A percentile compares a stretch with the other conserved stretches of the same genome.
Evolutionary conservation across 345 rosid species (phyloP).

Genomic region (Sisymbrium irio): DNA sequence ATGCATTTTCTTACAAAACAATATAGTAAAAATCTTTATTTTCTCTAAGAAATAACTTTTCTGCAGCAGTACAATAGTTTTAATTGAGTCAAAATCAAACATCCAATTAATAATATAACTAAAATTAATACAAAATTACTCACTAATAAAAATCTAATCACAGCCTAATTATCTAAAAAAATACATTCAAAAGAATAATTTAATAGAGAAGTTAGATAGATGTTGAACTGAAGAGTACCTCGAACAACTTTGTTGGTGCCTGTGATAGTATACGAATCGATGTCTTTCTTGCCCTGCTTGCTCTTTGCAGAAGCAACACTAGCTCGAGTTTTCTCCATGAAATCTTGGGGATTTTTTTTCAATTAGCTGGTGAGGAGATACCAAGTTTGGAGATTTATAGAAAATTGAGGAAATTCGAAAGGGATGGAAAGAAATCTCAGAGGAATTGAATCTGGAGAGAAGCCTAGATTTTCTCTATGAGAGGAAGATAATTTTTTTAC

Average conservation of each 20-base stretch:
- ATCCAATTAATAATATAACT: background rate
- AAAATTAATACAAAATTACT: background rate
- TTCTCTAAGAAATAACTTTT: no score
- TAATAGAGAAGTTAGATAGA: no score
- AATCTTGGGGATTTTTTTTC: no score
- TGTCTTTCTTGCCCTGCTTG: no score
- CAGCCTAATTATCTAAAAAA: background rate
- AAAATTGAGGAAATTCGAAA: conserved; percentile 2
- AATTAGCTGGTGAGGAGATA: background rate
- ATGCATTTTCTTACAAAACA: no score
- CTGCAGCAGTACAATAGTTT: conserved; percentile 1
- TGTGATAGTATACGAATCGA: no score
- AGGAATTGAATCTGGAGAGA: conserved; percentile 2
- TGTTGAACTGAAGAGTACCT: conserved; percentile 37
- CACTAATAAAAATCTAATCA: background rate
- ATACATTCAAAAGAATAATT: background rate
- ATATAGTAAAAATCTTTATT: background rate
- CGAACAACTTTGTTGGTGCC: conserved; percentile 44
- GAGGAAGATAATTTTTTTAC: conserved; percentile 5
- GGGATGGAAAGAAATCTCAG: background rate
- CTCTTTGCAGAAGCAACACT: background rate
- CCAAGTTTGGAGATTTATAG: background rate
- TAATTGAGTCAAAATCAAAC: background rate
- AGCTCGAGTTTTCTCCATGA: conserved; percentile 87
- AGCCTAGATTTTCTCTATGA: conserved; percentile 36